These are phyloP conservation scores for Solanum etuberosum DNA, from an alignment of 257 asterid species.

Conservation along the genomic window DNA sequence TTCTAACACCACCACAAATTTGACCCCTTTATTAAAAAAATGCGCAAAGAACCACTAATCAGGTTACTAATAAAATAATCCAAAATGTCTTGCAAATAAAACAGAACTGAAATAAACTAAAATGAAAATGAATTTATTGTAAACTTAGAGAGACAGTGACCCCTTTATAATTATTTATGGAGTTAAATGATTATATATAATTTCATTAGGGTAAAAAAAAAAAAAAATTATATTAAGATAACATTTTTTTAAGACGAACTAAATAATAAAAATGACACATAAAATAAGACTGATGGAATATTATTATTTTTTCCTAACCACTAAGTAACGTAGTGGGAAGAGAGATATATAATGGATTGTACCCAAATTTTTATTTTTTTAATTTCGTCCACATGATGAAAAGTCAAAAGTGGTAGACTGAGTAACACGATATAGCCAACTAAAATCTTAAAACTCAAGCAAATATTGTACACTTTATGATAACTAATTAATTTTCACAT, in stretches of 20 bases:
- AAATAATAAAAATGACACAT: not conserved
- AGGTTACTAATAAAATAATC: not conserved
- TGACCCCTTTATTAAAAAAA: not conserved
- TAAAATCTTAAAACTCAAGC: slow-evolving; percentile 32
- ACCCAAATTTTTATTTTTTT: not conserved
- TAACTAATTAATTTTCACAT: slow-evolving; percentile 6
- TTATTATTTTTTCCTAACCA: not conserved
- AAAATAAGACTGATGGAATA: not conserved
- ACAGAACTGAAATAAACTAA: not conserved
- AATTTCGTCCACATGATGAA: slow-evolving; percentile 7
- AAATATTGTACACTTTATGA: slow-evolving; percentile 11
- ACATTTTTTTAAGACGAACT: no score
- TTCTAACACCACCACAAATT: not conserved
- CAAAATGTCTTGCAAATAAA: not conserved
- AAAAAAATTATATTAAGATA: no score
- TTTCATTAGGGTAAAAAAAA: not conserved
- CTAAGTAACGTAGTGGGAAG: not conserved
- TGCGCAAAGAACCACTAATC: not conserved
- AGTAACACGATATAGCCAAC: slow-evolving; percentile 29
- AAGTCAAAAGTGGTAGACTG: slow-evolving; percentile 37
- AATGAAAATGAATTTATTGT: not conserved
- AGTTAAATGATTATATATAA: not conserved
- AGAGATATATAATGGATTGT: not conserved
- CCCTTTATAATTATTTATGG: not conserved
- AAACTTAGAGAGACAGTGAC: not conserved